Base-by-base conservation (phyloP, 805 yeast species). In the Zygoascus biomembranicola region DNA sequence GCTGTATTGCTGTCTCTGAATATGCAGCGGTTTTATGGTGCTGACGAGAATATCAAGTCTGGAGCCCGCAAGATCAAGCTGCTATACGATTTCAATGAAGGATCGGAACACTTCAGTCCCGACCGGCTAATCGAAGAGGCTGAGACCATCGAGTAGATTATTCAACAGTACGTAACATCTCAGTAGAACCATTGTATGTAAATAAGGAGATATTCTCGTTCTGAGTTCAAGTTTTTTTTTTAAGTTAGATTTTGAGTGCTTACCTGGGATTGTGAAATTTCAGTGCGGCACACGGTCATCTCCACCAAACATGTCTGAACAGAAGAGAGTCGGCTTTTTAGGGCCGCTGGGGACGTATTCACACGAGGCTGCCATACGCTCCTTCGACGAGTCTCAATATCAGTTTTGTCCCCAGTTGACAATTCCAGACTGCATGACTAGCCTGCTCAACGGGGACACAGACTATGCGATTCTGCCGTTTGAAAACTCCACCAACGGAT, bases 291-390 rank as follows among this genome's bases (percentile, higher is more conserved):
- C 28, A 4, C 28, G 28, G 6, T 23, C 28, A 23, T 23, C 28
- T 23, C 28, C 28, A 23, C 28, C 28, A 23, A 23, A 23, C 28
- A 23, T 23, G 28, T 23, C 28, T 23, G 28, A 6, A 23, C 28
- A 35, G 39, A 35, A 13, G 10, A 35, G 47, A 50, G 60, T 68
- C 5, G 89, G 87, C 2, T 92, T 80, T 63, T 69, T 92, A 50
- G 99, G 98, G 0, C 99, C 99, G 0, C 74, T 73, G 50, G 97
- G 97, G 1, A 92, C 97, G 0, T 94, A 89, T 68, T 87, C 98
- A 1, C 95, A 92, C 61, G 95, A 90, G 69, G 94, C 74, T 14
- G 43, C 47, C 5, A 23, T 31, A 47, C 32, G 20, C 13, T 20
- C 47, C 28, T 47, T 48, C 44, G 23, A 44, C 47, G 72, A 71